Base-by-base conservation (phyloP, 1,284 basidiomycete species). In the Prillingera fragicola region DNA sequence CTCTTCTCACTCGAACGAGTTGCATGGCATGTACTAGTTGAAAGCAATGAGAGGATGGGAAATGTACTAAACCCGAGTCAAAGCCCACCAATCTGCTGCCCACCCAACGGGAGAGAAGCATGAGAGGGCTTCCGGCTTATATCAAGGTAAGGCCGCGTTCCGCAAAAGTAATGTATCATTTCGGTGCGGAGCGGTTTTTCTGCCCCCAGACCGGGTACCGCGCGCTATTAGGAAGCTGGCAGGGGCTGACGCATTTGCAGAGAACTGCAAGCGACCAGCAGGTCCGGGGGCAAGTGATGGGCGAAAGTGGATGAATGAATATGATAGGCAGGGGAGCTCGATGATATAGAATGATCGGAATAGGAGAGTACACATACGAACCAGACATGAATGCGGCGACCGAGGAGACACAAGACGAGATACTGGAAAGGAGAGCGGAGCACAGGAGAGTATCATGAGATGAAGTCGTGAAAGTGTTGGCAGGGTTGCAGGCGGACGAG, bases 31-130 rank as follows among this genome's bases (percentile, higher is more conserved):
- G n/a, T n/a, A n/a, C n/a, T n/a, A n/a, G n/a, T n/a, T n/a, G n/a
- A n/a, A n/a, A n/a, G n/a, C n/a, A n/a, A n/a, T n/a, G n/a, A n/a
- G n/a, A n/a, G n/a, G n/a, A n/a, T n/a, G n/a, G n/a, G 26, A 38
- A 22, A 59, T 65, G 59, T 65, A 41, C 59, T 56, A 50, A 45
- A 55, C 63, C 63, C 63, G 63, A 65, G 63, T 65, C 63, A 65
- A 65, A 56, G 56, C 50, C 47, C 39, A 41, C 52, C 43, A 57
- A 65, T 45, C 36, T 48, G 36, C 42, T 47, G 31, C n/a, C 33
- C 43, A 43, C 54, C 54, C 60, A 55, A 56, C 47, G 54, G 40
- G 44, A 34, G 31, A 35, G 27, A 38, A 33, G 45, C 41, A 48
- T 45, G 29, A 38, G 43, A 38, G 47, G 48, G 45, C 49, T 58